phyloP scores from a whole-genome alignment of 176 grass and related monocot genomes.

The Lolium perenne region DNA sequence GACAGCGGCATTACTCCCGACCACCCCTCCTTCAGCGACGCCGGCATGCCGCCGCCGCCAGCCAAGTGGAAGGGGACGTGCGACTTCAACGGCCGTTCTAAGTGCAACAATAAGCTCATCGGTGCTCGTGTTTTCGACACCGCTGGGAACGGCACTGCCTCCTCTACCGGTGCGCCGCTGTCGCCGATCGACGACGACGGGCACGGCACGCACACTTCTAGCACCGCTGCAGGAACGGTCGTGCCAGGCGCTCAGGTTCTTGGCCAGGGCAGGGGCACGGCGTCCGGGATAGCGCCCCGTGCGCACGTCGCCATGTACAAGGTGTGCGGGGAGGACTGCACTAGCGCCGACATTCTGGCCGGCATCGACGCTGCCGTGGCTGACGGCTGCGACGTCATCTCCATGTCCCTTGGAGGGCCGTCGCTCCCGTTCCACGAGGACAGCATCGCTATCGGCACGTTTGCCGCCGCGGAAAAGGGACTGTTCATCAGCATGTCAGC shows the following conservation, averaged over 20 bases:
- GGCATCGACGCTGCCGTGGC: slow-evolving; percentile 48
- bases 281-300: slow-evolving; percentile 49
- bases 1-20: slow-evolving; percentile 54
- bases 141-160: not conserved
- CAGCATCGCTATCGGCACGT: slow-evolving; percentile 44
- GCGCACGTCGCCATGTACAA: slow-evolving; percentile 67
- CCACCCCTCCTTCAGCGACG: slow-evolving; percentile 66
- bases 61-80: slow-evolving; percentile 58
- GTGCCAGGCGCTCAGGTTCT: slow-evolving; percentile 49
- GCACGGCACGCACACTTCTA: slow-evolving; percentile 68
- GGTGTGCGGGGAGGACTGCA: slow-evolving; percentile 39
- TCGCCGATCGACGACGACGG: slow-evolving; percentile 45
- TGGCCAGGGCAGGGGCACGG: slow-evolving; percentile 36
- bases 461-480: slow-evolving; percentile 52
- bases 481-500: slow-evolving; percentile 60
- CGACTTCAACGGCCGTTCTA: slow-evolving; percentile 47
- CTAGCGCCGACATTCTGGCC: slow-evolving; percentile 36
- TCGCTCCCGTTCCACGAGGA: not conserved
- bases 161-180: not conserved
- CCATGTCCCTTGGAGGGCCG: slow-evolving; percentile 27
- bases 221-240: slow-evolving; percentile 60
- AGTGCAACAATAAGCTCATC: slow-evolving; percentile 83
- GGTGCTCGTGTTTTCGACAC: slow-evolving; percentile 42
- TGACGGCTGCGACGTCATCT: slow-evolving; percentile 58
- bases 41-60: slow-evolving; percentile 54